phyloP scores from a whole-genome alignment of 225 moss, liverwort and hornwort genomes.

The Ulota crispa region DNA sequence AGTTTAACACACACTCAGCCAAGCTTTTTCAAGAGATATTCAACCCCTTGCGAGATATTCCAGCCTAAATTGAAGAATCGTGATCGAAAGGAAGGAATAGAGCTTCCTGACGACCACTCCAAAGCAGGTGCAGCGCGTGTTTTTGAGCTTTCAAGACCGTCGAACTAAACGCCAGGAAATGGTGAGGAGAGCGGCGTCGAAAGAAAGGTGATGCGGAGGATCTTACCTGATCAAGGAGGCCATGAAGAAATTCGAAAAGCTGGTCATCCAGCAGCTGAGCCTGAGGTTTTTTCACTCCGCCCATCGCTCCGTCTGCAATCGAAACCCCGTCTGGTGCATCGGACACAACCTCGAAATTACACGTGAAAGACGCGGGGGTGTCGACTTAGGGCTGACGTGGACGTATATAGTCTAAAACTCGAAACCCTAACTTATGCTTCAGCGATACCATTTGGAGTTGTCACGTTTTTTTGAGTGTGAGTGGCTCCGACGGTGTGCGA shows the following conservation, averaged over 20 bases:
- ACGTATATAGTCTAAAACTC: not conserved
- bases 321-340: not conserved
- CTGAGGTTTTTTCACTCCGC: constrained; percentile 48
- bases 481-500: not conserved
- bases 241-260: constrained; percentile 52
- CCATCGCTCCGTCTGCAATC: constrained; percentile 32
- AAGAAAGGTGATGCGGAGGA: not conserved
- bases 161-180: not conserved
- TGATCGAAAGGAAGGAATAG: not conserved
- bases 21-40: not conserved
- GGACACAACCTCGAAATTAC: not conserved
- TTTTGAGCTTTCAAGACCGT: not conserved
- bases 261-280: constrained; percentile 47
- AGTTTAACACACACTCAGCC: not conserved
- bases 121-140: not conserved
- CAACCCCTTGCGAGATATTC: not conserved
- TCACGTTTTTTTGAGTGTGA: not conserved
- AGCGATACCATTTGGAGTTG: not conserved
- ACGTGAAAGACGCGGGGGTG: not conserved
- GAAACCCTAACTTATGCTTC: constrained; percentile 1
- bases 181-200: not conserved
- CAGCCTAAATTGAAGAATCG: not conserved
- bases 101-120: not conserved
- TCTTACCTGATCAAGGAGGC: constrained; percentile 51
- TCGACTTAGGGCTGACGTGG: constrained; percentile 40